Percentiles rank a stretch among this genome's conserved stretches.
Evolutionary conservation across 345 rosid species (phyloP).

Genomic region (Mallotus nudiflorus): DNA sequence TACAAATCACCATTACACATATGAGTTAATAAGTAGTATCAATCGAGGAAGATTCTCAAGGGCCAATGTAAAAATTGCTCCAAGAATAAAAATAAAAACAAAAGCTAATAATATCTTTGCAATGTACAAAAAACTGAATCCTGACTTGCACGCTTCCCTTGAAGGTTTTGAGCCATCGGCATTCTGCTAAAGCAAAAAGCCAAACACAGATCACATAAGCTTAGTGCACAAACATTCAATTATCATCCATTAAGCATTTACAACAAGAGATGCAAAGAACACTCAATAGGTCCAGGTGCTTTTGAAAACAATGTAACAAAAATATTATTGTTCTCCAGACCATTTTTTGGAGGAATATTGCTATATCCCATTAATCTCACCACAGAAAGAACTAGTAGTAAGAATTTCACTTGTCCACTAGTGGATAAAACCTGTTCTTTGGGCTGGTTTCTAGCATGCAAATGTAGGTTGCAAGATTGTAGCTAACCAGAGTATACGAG

Average conservation of each 20-base stretch:
- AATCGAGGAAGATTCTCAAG: conserved; percentile 79
- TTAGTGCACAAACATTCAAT: background rate
- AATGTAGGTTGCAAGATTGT: too few relatives aligned
- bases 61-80: conserved; percentile 60
- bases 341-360: background rate
- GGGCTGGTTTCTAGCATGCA: background rate
- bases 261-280: background rate
- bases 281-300: background rate
- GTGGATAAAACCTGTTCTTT: background rate
- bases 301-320: too few relatives aligned
- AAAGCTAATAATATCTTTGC: conserved; percentile 66
- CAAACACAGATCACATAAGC: background rate
- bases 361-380: background rate
- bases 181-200: conserved; percentile 36
- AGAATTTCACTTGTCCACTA: background rate
- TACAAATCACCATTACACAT: background rate
- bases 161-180: conserved; percentile 18
- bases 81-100: conserved; percentile 61
- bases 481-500: background rate
- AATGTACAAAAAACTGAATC: conserved; percentile 36
- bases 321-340: background rate
- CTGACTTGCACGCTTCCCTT: conserved; percentile 17
- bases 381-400: background rate
- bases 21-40: conserved; percentile 48
- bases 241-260: background rate